Percentiles rank a stretch among this genome's conserved stretches.
Evolutionary conservation across 495 filamentous ascomycete species (phyloP).

Genomic region (Glutinoglossum americanum): DNA sequence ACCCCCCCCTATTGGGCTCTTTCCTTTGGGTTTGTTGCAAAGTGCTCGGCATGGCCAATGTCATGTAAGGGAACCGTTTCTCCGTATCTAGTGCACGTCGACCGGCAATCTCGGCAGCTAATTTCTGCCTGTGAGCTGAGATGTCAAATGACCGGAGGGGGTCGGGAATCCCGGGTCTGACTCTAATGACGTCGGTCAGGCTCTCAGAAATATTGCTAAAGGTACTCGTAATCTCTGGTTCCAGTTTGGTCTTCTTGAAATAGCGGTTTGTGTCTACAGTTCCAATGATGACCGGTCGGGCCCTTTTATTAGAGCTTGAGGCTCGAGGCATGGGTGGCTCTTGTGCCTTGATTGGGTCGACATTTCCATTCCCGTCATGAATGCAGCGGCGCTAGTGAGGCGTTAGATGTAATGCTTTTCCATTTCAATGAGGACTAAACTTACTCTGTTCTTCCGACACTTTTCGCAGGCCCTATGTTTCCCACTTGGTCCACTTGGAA

Average conservation of each 20-base stretch:
- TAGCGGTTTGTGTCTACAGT: background rate
- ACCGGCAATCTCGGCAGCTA: background rate
- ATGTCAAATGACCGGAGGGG: background rate
- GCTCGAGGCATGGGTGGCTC: constrained; percentile 37
- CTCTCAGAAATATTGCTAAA: background rate
- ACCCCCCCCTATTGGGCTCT: background rate
- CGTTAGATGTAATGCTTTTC: background rate
- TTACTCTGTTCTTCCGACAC: constrained; percentile 5
- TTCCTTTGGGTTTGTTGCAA: background rate
- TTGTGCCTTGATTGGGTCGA: constrained; percentile 39
- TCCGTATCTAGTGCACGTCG: background rate
- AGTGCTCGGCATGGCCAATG: background rate
- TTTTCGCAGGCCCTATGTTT: constrained; percentile 2
- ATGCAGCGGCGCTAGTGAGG: constrained; percentile 38
- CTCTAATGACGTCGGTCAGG: background rate
- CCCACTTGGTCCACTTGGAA: background rate
- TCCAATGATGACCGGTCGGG: constrained; percentile 17
- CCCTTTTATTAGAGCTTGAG: constrained; percentile 14
- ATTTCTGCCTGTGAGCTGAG: background rate
- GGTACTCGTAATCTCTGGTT: background rate
- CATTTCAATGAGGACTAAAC: background rate
- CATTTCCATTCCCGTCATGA: constrained; percentile 39
- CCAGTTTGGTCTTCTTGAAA: background rate
- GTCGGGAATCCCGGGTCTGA: background rate
- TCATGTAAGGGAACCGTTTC: background rate